Evolutionary conservation across 148 eudicot genomes (phyloP).

Genomic region (Chenopodium suecicum): DNA sequence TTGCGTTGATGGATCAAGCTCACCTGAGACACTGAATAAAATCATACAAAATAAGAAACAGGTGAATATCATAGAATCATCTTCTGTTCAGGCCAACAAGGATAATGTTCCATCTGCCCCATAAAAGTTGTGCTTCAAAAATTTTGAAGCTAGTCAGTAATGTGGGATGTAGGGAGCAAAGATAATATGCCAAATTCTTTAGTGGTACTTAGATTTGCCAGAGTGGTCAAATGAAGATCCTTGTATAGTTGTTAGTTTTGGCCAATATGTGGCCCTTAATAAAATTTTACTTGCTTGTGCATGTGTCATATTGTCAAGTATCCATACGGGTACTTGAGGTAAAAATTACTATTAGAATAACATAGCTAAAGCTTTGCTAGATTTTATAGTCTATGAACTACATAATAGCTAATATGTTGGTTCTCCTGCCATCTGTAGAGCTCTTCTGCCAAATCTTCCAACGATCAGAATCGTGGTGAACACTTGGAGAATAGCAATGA

Average conservation of each 20-base stretch:
- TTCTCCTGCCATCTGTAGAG: conserved; percentile 39
- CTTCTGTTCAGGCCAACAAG: not conserved
- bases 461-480: conserved; percentile 41
- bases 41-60: conserved; percentile 60
- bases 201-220: not conserved
- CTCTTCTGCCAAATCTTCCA: conserved; percentile 53
- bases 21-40: conserved; percentile 68
- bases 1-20: conserved; percentile 60
- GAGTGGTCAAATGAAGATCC: not conserved
- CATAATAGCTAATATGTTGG: not conserved
- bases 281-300: not conserved
- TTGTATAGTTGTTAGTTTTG: not conserved
- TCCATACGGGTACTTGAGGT: not conserved
- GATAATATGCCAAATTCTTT: not conserved
- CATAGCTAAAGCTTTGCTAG: not conserved
- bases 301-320: not conserved
- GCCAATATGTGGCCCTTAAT: not conserved
- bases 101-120: not conserved
- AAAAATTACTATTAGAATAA: not conserved
- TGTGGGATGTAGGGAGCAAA: not conserved
- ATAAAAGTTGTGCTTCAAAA: not conserved
- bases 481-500: conserved; percentile 42
- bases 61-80: conserved; percentile 40
- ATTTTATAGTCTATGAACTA: not conserved
- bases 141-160: not conserved